Evolutionary conservation across 352 stramenopile species (phyloP), one percentile per base, ranked within the genome.

Genomic region (Globisporangium mamillatum): DNA sequence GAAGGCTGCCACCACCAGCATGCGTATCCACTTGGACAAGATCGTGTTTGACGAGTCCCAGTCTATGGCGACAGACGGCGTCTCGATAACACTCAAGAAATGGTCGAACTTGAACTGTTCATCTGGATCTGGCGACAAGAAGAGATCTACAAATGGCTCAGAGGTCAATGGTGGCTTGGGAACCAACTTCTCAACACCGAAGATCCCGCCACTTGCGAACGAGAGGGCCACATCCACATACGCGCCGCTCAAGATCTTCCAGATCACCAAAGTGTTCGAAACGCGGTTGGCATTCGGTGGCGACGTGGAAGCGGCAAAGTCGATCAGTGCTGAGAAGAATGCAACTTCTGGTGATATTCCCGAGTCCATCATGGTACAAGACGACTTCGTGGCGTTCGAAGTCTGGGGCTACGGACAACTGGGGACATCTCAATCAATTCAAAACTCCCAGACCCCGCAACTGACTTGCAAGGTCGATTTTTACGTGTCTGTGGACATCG

Each of bases 401-500:
- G 56, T 88, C 20, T 89, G 82, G 79, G 78, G 82, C 0, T 88
- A 85, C 36, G 70, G 83, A n/a, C 77, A 85, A 44, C 68, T 67
- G 18, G 34, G 29, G 24, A 68, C 59, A 3, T 16, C 34, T 55
- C 27, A 63, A 1, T 6, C 5, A 0, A 24, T 36, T 18, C 1
- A 6, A 27, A 68, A n/a, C 9, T 34, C 9, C 36, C 52, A 34
- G 22, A 32, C 7, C 7, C n/a, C 56, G 4, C 56, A 44, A 24
- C 12, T 12, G 18, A 54, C 41, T n/a, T 69, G 66, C 29, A 77
- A 69, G n/a, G 38, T 86, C 36, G 79, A 84, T 32, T 63, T 93
- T 22, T 95, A 91, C 60, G 75, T 89, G 12, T 95, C 85, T 1
- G 77, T 92, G 0, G 87, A 95, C 68, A 73, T 93, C 8, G 84